Evolutionary conservation across 2,329 filamentous ascomycete genomes (phyloP).

Genomic region (Calycina herbarum): DNA sequence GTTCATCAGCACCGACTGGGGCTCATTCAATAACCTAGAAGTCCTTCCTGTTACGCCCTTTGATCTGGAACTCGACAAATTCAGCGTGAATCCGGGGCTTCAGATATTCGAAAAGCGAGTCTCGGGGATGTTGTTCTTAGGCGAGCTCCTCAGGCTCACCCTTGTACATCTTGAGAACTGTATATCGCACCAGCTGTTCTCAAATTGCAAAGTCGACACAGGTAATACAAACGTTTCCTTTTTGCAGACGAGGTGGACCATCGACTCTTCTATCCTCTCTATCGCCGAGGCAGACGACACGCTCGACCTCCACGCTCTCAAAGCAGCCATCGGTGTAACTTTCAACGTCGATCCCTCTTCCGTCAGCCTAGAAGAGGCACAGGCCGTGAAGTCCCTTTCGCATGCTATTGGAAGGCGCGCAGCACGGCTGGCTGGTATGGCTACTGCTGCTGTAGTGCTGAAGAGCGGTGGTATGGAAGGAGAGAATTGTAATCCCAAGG

Average conservation of each 20-base stretch:
- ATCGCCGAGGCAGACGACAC: conserved; percentile 80
- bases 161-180: conserved; percentile 65
- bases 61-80: conserved; percentile 71
- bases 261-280: conserved; percentile 89
- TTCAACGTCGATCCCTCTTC: conserved; percentile 18
- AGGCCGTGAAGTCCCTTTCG: no score
- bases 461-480: conserved; percentile 21
- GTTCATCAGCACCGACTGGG: conserved; percentile 99
- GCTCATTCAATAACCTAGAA: conserved; percentile 93
- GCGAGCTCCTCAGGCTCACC: conserved; percentile 83
- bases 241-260: conserved; percentile 77
- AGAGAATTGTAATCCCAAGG: conserved; percentile 50
- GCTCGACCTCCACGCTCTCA: conserved; percentile 68
- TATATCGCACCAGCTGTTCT: conserved; percentile 70
- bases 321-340: conserved; percentile 42
- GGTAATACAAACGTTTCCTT: conserved; percentile 68
- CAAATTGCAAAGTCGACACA: conserved; percentile 59
- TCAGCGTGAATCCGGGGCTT: conserved; percentile 85
- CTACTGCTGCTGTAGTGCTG: no score
- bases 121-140: conserved; percentile 89
- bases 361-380: no score
- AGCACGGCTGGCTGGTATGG: no score
- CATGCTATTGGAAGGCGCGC: no score
- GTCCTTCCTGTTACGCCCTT: conserved; percentile 84
- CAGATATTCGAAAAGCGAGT: conserved; percentile 99